These are phyloP conservation scores for Tolypocladium album DNA, from an alignment of 2,329 filamentous ascomycete genomes.

Conservation along the genomic window DNA sequence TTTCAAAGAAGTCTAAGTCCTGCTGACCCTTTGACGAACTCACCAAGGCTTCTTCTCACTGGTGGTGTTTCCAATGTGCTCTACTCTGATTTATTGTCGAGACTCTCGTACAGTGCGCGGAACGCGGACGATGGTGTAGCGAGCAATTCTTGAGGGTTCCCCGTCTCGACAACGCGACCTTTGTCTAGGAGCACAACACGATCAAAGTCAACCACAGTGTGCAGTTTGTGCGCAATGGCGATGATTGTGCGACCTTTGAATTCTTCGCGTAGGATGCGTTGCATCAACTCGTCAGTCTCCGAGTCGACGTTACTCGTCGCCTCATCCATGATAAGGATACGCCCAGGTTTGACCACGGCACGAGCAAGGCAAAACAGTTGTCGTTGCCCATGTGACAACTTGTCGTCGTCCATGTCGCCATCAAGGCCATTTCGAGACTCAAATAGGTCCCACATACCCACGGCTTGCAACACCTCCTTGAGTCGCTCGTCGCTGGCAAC, in stretches of 20 bases:
- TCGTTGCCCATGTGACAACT: constrained; percentile 30
- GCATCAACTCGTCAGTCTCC: constrained; percentile 21
- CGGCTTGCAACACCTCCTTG: constrained; percentile 29
- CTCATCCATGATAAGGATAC: constrained; percentile 28
- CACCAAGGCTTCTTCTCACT: background rate
- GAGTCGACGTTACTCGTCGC: constrained; percentile 23
- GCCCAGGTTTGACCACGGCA: constrained; percentile 22
- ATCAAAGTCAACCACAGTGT: constrained; percentile 40
- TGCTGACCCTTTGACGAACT: background rate
- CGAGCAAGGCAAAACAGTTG: constrained; percentile 30
- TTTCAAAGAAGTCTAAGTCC: background rate
- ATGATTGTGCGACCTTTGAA: constrained; percentile 39
- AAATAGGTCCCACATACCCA: constrained; percentile 31
- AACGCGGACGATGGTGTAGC: constrained; percentile 3
- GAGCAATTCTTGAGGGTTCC: constrained; percentile 6
- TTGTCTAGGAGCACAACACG: constrained; percentile 57
- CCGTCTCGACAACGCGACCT: constrained; percentile 43
- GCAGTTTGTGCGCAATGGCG: constrained; percentile 28
- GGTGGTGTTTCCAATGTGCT: background rate
- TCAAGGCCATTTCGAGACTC: constrained; percentile 26
- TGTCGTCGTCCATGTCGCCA: constrained; percentile 15
- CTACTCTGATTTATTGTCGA: background rate
- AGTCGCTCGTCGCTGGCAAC: constrained; percentile 27
- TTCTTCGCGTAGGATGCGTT: constrained; percentile 18
- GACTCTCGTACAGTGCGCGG: constrained; percentile 6